phyloP scores from a whole-genome alignment of 176 grass and related monocot species.

The Alopecurus myosuroides region DNA sequence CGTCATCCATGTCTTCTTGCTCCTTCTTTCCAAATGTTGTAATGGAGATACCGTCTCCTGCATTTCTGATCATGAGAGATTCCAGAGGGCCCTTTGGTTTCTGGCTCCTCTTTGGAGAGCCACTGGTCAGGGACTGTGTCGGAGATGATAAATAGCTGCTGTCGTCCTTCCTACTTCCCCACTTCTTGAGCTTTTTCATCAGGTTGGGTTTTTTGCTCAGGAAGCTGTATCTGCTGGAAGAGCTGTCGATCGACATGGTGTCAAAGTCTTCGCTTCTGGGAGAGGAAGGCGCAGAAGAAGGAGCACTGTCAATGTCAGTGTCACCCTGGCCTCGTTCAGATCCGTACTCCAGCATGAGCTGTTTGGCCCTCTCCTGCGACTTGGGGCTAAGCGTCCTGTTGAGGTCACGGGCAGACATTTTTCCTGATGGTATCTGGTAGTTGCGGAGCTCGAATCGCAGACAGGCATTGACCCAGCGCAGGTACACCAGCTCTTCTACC shows the following conservation, averaged over 20 bases:
- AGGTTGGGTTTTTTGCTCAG: constrained; percentile 66
- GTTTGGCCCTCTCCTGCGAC: constrained; percentile 78
- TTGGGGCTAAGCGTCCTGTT: constrained; percentile 84
- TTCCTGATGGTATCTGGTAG: constrained; percentile 64
- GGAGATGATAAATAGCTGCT: constrained; percentile 44
- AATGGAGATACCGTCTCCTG: constrained; percentile 78
- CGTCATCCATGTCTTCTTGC: constrained; percentile 53
- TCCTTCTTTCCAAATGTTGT: constrained; percentile 81
- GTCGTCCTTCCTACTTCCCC: constrained; percentile 82
- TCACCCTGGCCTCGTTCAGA: constrained; percentile 87
- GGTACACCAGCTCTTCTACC: constrained; percentile 92
- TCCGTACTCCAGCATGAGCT: constrained; percentile 85
- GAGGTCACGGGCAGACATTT: constrained; percentile 70
- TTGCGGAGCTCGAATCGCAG: constrained; percentile 86
- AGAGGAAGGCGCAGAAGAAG: constrained; percentile 70
- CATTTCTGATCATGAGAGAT: constrained; percentile 86
- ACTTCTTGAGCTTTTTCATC: constrained; percentile 87
- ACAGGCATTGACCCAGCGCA: constrained; percentile 92
- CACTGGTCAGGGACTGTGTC: constrained; percentile 27
- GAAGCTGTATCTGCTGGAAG: constrained; percentile 75
- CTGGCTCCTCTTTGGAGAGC: constrained; percentile 50
- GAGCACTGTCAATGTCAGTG: constrained; percentile 71
- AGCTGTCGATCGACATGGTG: constrained; percentile 76
- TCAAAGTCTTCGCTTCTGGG: constrained; percentile 89
- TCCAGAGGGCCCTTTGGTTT: constrained; percentile 69